These are phyloP conservation scores for Cardamine occulta DNA, from an alignment of 345 rosid species.

Conservation along the genomic window DNA sequence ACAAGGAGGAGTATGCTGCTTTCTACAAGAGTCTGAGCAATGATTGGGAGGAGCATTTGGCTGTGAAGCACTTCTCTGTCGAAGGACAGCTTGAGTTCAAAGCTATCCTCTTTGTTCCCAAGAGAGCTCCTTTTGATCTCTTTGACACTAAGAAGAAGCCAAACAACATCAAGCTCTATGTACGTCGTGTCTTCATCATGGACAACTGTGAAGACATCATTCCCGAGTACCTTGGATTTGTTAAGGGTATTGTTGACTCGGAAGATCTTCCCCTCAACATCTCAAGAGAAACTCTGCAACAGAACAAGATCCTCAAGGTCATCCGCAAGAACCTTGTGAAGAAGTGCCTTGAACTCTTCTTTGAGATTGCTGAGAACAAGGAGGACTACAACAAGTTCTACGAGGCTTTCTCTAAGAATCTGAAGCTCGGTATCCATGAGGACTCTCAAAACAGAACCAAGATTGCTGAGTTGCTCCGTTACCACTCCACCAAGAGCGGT, in stretches of 20 bases:
- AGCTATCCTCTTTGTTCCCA: constrained; percentile 87
- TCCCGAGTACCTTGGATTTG: constrained; percentile 82
- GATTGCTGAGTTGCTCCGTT: constrained; percentile 80
- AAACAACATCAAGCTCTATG: constrained; percentile 92
- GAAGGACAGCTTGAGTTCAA: constrained; percentile 96
- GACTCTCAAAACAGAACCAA: constrained; percentile 77
- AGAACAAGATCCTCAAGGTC: constrained; percentile 91
- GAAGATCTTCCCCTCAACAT: constrained; percentile 94
- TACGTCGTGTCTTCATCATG: constrained; percentile 91
- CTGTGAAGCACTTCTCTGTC: constrained; percentile 90
- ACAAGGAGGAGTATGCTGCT: constrained; percentile 87
- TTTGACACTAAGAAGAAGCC: constrained; percentile 93
- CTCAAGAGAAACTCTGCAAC: constrained; percentile 80
- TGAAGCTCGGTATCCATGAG: constrained; percentile 90
- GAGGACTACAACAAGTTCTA: constrained; percentile 93
- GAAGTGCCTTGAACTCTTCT: constrained; percentile 88
- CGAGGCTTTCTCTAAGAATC: constrained; percentile 85
- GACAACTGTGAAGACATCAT: constrained; percentile 93
- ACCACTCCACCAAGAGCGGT: constrained; percentile 94
- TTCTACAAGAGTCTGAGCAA: constrained; percentile 94
- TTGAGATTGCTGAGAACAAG: constrained; percentile 94
- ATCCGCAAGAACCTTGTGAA: constrained; percentile 90
- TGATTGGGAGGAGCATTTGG: constrained; percentile 94
- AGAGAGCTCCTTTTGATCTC: constrained; percentile 90
- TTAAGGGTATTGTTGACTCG: constrained; percentile 89